Evolutionary conservation across 306 rosid species (phyloP).

Genomic region (Vicia sativa): DNA sequence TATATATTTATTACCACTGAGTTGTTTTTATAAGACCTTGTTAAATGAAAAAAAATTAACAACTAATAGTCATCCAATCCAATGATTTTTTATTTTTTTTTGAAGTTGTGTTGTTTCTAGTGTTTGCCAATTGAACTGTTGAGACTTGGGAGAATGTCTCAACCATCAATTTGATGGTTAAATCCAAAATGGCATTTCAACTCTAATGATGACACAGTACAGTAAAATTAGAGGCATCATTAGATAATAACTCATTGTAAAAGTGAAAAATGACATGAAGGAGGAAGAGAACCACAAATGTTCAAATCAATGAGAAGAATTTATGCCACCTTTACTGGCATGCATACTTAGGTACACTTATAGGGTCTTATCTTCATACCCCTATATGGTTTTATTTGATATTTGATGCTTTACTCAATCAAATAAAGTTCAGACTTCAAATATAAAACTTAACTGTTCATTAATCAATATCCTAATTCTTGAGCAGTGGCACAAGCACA

Average conservation of each 20-base stretch:
- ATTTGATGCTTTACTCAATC: slow-evolving; percentile 28
- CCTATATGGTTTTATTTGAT: slow-evolving; percentile 30
- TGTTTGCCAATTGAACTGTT: neutral
- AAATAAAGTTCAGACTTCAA: slow-evolving; percentile 27
- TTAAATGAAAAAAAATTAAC: neutral
- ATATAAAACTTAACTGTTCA: slow-evolving; percentile 29
- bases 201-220: slow-evolving; percentile 24
- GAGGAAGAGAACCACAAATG: slow-evolving; percentile 37
- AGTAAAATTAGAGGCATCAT: slow-evolving; percentile 21
- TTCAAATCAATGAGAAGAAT: slow-evolving; percentile 32
- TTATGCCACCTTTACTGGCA: slow-evolving; percentile 34
- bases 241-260: slow-evolving; percentile 15
- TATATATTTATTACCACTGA: too few relatives aligned
- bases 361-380: slow-evolving; percentile 33
- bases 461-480: slow-evolving; percentile 32
- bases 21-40: too few relatives aligned
- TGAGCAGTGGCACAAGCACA: slow-evolving; percentile 28
- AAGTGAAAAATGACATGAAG: slow-evolving; percentile 23
- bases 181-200: slow-evolving; percentile 26
- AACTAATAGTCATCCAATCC: neutral
- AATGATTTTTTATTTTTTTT: too few relatives aligned
- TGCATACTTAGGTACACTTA: slow-evolving; percentile 37
- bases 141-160: neutral
- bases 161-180: slow-evolving; percentile 11
- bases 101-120: neutral